Evolutionary conservation across 2,329 filamentous ascomycete genomes (phyloP).

Genomic region (Colletotrichum falcatum): DNA sequence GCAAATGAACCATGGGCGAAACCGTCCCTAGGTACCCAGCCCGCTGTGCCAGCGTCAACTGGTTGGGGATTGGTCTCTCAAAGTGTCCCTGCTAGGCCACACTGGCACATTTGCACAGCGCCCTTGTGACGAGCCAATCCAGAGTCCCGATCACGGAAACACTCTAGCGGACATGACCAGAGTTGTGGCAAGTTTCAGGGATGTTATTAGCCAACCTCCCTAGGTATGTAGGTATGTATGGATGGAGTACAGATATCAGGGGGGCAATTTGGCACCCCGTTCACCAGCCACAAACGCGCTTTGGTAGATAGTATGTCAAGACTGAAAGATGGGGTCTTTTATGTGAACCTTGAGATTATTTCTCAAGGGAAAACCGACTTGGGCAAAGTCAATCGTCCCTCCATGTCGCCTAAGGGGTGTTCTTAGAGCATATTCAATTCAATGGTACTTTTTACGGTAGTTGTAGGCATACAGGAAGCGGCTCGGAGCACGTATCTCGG

Average conservation of each 20-base stretch:
- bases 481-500: not conserved
- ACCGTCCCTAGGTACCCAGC: not conserved
- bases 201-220: not conserved
- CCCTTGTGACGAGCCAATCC: no score
- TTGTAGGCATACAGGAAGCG: not conserved
- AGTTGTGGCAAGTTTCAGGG: not conserved
- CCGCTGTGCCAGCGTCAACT: no score
- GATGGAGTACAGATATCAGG: not conserved
- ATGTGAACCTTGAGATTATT: not conserved
- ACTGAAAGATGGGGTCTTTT: not conserved
- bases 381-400: not conserved
- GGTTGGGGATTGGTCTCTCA: no score
- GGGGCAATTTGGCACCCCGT: not conserved
- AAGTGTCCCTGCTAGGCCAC: not conserved
- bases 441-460: not conserved
- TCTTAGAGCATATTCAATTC: not conserved
- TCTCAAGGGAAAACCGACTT: not conserved
- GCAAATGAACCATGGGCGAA: not conserved
- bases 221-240: not conserved
- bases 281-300: conserved; percentile 8
- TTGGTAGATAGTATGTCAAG: not conserved
- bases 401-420: not conserved
- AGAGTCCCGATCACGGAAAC: not conserved
- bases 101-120: no score
- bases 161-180: not conserved